Evolutionary conservation across 2,329 filamentous ascomycete genomes (phyloP).

Genomic region (Exophiala viscosa): DNA sequence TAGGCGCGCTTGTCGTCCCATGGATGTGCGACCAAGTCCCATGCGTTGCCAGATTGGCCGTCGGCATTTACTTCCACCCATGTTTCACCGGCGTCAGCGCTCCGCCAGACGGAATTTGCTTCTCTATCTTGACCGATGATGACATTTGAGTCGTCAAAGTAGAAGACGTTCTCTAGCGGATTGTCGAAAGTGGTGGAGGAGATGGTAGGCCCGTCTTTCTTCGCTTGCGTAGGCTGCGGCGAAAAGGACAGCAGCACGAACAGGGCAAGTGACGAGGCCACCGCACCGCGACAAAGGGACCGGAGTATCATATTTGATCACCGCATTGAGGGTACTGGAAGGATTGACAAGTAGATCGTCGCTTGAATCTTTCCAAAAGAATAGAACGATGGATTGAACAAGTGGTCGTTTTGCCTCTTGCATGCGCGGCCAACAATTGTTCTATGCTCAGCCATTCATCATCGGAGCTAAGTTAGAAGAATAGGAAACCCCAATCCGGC

Average conservation of each 20-base stretch:
- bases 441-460: too few relatives aligned
- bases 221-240: constrained; percentile 38
- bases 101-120: constrained; percentile 67
- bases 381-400: constrained; percentile 10
- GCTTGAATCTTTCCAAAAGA: constrained; percentile 5
- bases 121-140: constrained; percentile 69
- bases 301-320: constrained; percentile 26
- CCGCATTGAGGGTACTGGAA: constrained; percentile 13
- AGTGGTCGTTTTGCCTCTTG: constrained; percentile 6
- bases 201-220: constrained; percentile 64
- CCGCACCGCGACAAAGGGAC: constrained; percentile 17
- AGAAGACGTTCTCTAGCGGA: constrained; percentile 68
- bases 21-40: constrained; percentile 69
- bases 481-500: too few relatives aligned
- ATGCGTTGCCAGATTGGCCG: constrained; percentile 56
- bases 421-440: too few relatives aligned
- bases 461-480: too few relatives aligned
- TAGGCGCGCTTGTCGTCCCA: constrained; percentile 77
- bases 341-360: not conserved
- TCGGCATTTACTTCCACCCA: constrained; percentile 68
- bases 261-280: constrained; percentile 22
- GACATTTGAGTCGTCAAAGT: constrained; percentile 85
- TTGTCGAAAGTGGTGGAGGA: constrained; percentile 63
- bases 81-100: constrained; percentile 71
- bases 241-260: constrained; percentile 16